Base-by-base conservation (phyloP, 2,329 filamentous ascomycete genomes). In the Saccharata proteae region DNA sequence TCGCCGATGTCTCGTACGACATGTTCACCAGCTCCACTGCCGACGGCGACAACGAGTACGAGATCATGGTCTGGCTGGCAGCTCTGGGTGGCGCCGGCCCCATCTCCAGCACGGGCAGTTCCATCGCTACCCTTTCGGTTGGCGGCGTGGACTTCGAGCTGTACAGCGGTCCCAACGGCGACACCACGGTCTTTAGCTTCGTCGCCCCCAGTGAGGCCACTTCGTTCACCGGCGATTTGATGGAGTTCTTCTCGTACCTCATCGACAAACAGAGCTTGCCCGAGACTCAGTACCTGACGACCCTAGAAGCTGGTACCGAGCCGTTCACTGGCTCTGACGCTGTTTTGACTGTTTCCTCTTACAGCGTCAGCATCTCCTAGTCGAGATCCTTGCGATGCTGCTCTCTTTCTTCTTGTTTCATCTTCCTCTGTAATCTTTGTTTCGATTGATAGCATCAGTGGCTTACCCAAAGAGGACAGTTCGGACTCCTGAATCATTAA, bases 41-140 rank as follows among this genome's bases (percentile, higher is more conserved):
- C 2, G 52, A 53, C 17, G 61, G 57, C 24, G 47, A 40, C 27
- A 46, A 61, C n/a, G 58, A 70, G 42, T 76, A 71, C 45, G 74
- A 78, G 52, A 58, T 78, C 43, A 79, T 79, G 74, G 63, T 79
- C 41, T 79, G 74, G 74, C 58, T 76, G 26, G 65, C 59, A 3
- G 68, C 67, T 17, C 51, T 74, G 26, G 70, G 67, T 16, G 65
- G 66, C 30, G 69, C 68, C 2, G 69, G 70, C 4, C 69, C 71
- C 15, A 72, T 77, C 56, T 71, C 73, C 34, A 61, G 49, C 30
- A 73, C 61, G 18, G 70, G 71, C 30, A 57, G 54, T 12, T 42
- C 68, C 5, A 59, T 76, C 40, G 69, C 65, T 3, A 71, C 61
- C 1, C 57, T 65, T 9, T 69, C 58, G 9, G 58, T 78, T 35